These are phyloP conservation scores for Narthecium ossifragum DNA, from an alignment of 106 monocot genomes.

Conservation along the genomic window DNA sequence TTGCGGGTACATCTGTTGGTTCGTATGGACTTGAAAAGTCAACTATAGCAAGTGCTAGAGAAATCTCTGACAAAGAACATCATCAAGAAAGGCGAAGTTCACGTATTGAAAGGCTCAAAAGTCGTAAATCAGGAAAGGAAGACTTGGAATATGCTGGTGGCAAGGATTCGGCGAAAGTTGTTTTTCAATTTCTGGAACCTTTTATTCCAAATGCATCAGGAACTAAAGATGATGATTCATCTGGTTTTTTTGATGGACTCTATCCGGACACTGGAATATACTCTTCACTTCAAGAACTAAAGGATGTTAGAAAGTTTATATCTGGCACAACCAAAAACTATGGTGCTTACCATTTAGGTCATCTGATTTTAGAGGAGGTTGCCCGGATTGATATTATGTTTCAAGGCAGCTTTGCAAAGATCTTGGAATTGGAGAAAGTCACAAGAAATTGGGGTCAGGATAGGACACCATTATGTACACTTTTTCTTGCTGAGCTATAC, in stretches of 20 bases:
- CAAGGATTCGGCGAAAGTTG: conserved; percentile 57
- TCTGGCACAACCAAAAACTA: conserved; percentile 39
- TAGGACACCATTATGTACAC: conserved; percentile 55
- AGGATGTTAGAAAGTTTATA: conserved; percentile 56
- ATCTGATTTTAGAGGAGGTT: conserved; percentile 84
- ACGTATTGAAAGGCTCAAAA: conserved; percentile 92
- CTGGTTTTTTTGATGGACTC: conserved; percentile 15
- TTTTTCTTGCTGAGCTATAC: conserved; percentile 92
- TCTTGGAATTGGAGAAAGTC: conserved; percentile 67
- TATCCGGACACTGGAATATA: conserved; percentile 29
- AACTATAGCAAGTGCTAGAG: conserved; percentile 40
- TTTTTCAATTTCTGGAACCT: conserved; percentile 64
- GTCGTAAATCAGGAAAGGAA: conserved; percentile 91
- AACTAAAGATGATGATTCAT: conserved; percentile 17
- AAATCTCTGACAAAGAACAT: conserved; percentile 76
- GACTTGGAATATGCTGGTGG: conserved; percentile 47
- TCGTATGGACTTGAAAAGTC: conserved; percentile 32
- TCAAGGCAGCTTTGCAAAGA: conserved; percentile 44
- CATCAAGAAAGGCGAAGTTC: conserved; percentile 84
- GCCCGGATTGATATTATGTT: conserved; percentile 37
- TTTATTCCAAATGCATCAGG: conserved; percentile 42
- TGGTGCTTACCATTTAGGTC: conserved; percentile 61
- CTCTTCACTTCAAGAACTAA: conserved; percentile 39
- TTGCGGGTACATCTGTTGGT: conserved; percentile 12
- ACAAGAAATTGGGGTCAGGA: conserved; percentile 76